Evolutionary conservation across 306 rosid species (phyloP).

Genomic region (Quercus engelmannii): DNA sequence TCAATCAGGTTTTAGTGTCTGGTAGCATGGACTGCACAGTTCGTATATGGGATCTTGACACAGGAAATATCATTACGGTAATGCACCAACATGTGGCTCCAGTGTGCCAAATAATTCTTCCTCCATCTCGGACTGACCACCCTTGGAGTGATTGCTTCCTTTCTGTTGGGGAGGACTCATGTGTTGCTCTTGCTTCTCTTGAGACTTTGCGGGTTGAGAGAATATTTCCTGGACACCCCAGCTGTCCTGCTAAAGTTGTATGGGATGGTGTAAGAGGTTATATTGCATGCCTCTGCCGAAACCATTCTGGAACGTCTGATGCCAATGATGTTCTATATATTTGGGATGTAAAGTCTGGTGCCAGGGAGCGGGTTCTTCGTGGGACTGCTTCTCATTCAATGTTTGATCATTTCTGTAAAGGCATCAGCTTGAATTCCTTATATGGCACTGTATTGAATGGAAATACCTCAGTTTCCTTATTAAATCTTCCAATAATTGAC

Average conservation of each 20-base stretch:
- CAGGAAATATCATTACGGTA: conserved; percentile 55
- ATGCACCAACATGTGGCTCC: conserved; percentile 97
- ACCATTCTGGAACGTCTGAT: conserved; percentile 62
- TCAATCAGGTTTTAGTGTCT: conserved; percentile 67
- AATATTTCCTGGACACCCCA: conserved; percentile 86
- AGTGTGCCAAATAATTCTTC: conserved; percentile 84
- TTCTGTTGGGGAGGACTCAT: conserved; percentile 95
- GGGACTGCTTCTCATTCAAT: conserved; percentile 90
- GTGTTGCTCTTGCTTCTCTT: conserved; percentile 82
- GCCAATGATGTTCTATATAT: conserved; percentile 60
- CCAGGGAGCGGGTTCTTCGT: conserved; percentile 77
- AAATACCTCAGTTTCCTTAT: conserved; percentile 85
- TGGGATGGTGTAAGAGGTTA: conserved; percentile 95
- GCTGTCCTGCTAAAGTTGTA: conserved; percentile 84
- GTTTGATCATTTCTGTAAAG: conserved; percentile 88
- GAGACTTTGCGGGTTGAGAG: conserved; percentile 89
- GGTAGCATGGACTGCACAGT: conserved; percentile 91
- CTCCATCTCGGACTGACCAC: conserved; percentile 55
- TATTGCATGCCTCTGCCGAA: conserved; percentile 76
- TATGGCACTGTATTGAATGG: conserved; percentile 70
- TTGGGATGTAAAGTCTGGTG: conserved; percentile 95
- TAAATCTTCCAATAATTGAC: conserved; percentile 68
- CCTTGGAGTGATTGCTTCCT: conserved; percentile 93
- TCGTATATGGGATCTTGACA: conserved; percentile 89
- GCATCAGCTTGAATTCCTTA: conserved; percentile 60